These are phyloP conservation scores for Nakazawaea ambrosiae DNA, from an alignment of 805 yeast genomes.

Conservation along the genomic window DNA sequence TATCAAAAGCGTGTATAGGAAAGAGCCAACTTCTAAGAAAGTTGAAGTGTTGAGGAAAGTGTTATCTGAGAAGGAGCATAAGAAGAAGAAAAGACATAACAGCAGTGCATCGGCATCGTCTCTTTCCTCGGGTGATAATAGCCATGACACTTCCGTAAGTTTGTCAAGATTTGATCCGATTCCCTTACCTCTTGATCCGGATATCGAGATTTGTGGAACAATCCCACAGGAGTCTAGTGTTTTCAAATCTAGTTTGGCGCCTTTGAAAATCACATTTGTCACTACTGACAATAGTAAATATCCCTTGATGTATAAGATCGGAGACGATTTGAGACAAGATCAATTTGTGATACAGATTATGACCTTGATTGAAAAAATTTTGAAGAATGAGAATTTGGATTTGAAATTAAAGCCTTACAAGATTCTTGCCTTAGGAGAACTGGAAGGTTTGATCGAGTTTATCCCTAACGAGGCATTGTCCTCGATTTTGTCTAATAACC, in stretches of 20 bases:
- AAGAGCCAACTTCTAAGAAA: constrained; percentile 75
- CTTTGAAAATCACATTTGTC: constrained; percentile 74
- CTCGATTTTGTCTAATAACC: constrained; percentile 62
- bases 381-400: constrained; percentile 86
- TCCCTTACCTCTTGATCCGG: constrained; percentile 79
- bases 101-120: background rate
- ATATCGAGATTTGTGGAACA: constrained; percentile 64
- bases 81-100: constrained; percentile 1
- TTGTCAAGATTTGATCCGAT: constrained; percentile 42
- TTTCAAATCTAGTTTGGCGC: constrained; percentile 86
- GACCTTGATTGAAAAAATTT: constrained; percentile 79
- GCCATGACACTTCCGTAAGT: constrained; percentile 20
- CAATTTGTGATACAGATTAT: constrained; percentile 95
- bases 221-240: constrained; percentile 76
- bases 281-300: constrained; percentile 47
- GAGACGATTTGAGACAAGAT: constrained; percentile 94
- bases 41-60: constrained; percentile 59
- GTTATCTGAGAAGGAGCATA: constrained; percentile 38
- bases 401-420: constrained; percentile 81
- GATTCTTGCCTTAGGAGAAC: constrained; percentile 83
- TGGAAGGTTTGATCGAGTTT: constrained; percentile 90
- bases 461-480: constrained; percentile 91
- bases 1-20: constrained; percentile 46
- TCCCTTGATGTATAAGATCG: constrained; percentile 88
- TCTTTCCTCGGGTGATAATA: constrained; percentile 7